A percentile compares a stretch with the other conserved stretches of the same genome.
Conservation (phyloP, 257 asterid genomes). For the Solanum pimpinellifolium region DNA sequence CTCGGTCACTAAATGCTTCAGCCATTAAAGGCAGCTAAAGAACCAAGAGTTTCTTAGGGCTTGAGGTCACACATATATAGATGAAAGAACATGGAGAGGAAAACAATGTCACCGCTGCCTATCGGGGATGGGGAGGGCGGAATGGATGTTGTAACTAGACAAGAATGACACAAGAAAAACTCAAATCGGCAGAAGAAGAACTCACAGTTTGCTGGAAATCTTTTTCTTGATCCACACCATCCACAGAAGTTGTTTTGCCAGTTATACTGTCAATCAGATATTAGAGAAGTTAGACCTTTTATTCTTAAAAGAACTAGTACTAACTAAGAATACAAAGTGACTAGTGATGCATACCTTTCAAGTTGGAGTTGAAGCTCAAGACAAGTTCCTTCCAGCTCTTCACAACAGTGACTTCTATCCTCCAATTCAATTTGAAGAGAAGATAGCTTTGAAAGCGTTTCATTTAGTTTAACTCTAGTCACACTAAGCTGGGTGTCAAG, state of each 20-base stretch:
- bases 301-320: neutral
- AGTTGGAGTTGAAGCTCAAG: constrained; percentile 86
- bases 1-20: neutral
- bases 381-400: constrained; percentile 66
- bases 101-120: neutral
- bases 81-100: neutral
- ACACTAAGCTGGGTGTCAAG: constrained; percentile 58
- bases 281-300: neutral
- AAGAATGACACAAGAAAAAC: neutral
- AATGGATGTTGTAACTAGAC: neutral
- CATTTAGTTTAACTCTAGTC: constrained; percentile 31
- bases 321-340: neutral
- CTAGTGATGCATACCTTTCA: constrained; percentile 38
- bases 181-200: neutral
- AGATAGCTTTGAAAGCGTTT: constrained; percentile 40
- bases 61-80: neutral
- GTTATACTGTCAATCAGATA: constrained; percentile 22
- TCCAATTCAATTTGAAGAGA: constrained; percentile 68
- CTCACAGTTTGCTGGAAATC: constrained; percentile 52
- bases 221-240: constrained; percentile 28
- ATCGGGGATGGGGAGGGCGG: neutral
- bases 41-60: neutral
- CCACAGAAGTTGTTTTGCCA: constrained; percentile 15
- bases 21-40: neutral
- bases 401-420: constrained; percentile 44